phyloP scores from a whole-genome alignment of 2,329 filamentous ascomycete genomes.

The Chaetomiaceae sp. region DNA sequence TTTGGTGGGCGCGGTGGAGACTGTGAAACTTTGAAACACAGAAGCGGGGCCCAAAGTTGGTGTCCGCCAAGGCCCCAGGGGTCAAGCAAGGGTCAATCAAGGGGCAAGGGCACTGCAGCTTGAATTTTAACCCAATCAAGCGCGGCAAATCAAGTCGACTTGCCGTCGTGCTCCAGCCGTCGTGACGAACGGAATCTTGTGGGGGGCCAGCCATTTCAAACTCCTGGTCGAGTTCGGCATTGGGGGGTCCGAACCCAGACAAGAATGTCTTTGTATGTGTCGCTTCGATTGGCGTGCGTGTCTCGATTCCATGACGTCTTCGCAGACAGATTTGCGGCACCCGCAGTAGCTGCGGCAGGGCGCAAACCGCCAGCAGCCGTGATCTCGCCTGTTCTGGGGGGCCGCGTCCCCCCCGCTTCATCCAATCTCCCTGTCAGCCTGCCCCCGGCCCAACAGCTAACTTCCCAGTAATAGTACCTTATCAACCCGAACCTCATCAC shows the following conservation, averaged over 20 bases:
- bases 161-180: not conserved
- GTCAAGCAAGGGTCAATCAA: not conserved
- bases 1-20: not conserved
- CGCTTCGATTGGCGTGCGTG: not conserved
- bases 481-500: too few relatives aligned
- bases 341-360: too few relatives aligned
- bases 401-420: not conserved
- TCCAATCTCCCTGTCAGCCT: too few relatives aligned
- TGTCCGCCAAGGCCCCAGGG: conserved; percentile 3
- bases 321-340: not conserved
- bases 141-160: not conserved
- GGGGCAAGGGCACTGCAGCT: not conserved
- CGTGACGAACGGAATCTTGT: conserved; percentile 1
- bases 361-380: not conserved
- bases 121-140: conserved; percentile 8
- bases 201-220: not conserved
- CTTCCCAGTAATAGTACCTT: too few relatives aligned
- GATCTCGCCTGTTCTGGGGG: not conserved
- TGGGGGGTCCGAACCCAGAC: not conserved
- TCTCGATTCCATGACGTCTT: not conserved
- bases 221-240: not conserved
- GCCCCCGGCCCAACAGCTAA: too few relatives aligned
- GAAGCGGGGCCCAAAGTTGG: not conserved
- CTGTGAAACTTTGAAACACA: conserved; percentile 13
- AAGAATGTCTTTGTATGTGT: not conserved